phyloP scores from a whole-genome alignment of 2,329 filamentous ascomycete genomes.

The Amauroascus niger region DNA sequence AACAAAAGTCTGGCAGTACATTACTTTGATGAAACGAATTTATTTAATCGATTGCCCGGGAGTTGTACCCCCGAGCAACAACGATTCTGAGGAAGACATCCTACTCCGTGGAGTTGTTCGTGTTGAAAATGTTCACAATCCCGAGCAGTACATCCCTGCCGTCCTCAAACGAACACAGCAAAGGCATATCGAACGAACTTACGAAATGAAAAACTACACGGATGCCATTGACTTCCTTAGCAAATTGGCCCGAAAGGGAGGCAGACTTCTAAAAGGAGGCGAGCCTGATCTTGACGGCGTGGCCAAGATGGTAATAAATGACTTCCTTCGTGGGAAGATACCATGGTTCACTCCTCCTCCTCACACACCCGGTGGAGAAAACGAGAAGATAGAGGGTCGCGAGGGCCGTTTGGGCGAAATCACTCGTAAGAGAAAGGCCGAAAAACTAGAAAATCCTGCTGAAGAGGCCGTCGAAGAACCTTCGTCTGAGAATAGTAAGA shows the following conservation, averaged over 20 bases:
- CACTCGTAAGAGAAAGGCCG: constrained; percentile 64
- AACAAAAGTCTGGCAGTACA: constrained; percentile 97
- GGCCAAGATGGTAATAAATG: constrained; percentile 92
- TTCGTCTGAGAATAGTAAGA: constrained; percentile 31
- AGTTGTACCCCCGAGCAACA: constrained; percentile 80
- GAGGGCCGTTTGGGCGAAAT: constrained; percentile 78
- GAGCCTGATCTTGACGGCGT: constrained; percentile 91
- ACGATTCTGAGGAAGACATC: constrained; percentile 77
- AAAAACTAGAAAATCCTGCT: constrained; percentile 35
- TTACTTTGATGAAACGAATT: constrained; percentile 88
- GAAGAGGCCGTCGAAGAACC: constrained; percentile 28
- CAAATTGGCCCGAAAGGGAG: constrained; percentile 73
- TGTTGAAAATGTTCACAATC: constrained; percentile 92
- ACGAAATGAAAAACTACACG: constrained; percentile 71
- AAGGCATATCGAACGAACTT: constrained; percentile 85
- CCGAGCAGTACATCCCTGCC: constrained; percentile 86
- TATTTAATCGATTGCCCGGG: constrained; percentile 95
- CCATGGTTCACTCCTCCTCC: constrained; percentile 91
- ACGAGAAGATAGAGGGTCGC: constrained; percentile 54
- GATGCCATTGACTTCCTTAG: constrained; percentile 77
- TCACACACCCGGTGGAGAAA: constrained; percentile 40
- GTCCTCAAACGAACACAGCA: constrained; percentile 71
- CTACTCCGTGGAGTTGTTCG: constrained; percentile 83
- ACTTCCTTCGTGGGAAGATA: constrained; percentile 89
- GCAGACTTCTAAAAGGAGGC: constrained; percentile 78